Base-by-base conservation (phyloP, 345 rosid species). In the Linum usitatissimum region DNA sequence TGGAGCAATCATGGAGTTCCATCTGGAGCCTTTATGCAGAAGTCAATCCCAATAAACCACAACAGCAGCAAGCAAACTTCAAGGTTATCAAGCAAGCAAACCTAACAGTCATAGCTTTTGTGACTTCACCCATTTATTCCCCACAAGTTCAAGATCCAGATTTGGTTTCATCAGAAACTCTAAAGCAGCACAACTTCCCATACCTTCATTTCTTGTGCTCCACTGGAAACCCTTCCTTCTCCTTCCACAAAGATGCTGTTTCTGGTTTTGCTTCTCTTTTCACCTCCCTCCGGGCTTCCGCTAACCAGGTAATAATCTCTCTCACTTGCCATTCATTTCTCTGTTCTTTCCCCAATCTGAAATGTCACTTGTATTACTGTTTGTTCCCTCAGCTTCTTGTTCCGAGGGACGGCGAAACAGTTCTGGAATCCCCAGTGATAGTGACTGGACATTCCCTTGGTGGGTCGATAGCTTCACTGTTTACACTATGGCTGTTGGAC, bases 381-480 rank as follows among this genome's bases (percentile, higher is more conserved):
- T 57, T 59, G 34, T 68, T 40, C 53, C 40, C 30, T 59, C 51
- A 73, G 72, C 56, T 59, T n/a, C 23, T 20, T 48, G 66, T 64
- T 64, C 56, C 57, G 4, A n/a, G 6, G 6, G 30, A 42, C 1
- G 45, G 56, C 6, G 34, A 63, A 18, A 40, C 55, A 28, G 49
- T 21, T 18, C 55, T 13, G 59, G 59, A 68, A 7, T 42, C 62
- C 9, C 79, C 68, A 1, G 68, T 76, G 39, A 71, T 90, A 61
- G 63, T 90, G 19, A 73, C 89, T 1, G 96, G 95, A 58, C 71
- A 72, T 51, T 66, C 71, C 18, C 66, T 86, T 28, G 93, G 87
- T 70, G 97, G 91, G 65, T 79, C 84, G 0, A 60, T 87, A 21
- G 97, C 95, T 30, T 79, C 83, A 57, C 89, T 90, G 57, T 84